Evolutionary conservation across 768 basidiomycete species (phyloP), one percentile per base, ranked within the genome.

Genomic region (Gloeostereum incarnatum): DNA sequence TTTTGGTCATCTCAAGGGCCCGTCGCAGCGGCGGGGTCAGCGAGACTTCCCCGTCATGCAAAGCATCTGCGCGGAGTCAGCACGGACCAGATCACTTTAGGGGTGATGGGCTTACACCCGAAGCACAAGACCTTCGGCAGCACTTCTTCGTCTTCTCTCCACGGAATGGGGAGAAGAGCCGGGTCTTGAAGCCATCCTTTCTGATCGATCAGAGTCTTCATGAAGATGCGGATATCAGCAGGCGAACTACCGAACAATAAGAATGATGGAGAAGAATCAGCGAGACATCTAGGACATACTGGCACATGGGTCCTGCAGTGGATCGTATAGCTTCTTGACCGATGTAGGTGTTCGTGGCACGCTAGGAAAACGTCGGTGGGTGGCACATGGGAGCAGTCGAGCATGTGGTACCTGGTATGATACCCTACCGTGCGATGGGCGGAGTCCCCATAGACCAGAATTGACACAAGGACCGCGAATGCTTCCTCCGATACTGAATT

Each of bases 101-200:
- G 26, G 26, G 8, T 27, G 72, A 37, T 75, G 71, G 11, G 68
- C 65, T 5, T 46, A 51, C 5, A 78, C 55, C 21, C 50, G 45
- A 52, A 72, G 77, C 26, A 62, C 66, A 0, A n/a, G n/a, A n/a
- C n/a, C n/a, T n/a, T n/a, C n/a, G n/a, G n/a, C n/a, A n/a, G n/a
- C n/a, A n/a, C n/a, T n/a, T n/a, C n/a, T n/a, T n/a, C n/a, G n/a
- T 53, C 46, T 27, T 66, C 60, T 17, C 55, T 56, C 73, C 73
- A 75, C 7, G 60, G 57, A 44, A 73, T 73, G 10, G 66, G 51
- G 2, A 73, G 50, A 2, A 62, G 67, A 1, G 68, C 49, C 2
- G 78, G 73, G 47, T 82, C 78, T 33, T 56, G 51, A 4, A 56
- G 53, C 78, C 80, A 82, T 1, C 78, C 76, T 46, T 69, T 56